phyloP scores from a whole-genome alignment of 2,329 filamentous ascomycete species.

The Plectosphaerella cucumerina region DNA sequence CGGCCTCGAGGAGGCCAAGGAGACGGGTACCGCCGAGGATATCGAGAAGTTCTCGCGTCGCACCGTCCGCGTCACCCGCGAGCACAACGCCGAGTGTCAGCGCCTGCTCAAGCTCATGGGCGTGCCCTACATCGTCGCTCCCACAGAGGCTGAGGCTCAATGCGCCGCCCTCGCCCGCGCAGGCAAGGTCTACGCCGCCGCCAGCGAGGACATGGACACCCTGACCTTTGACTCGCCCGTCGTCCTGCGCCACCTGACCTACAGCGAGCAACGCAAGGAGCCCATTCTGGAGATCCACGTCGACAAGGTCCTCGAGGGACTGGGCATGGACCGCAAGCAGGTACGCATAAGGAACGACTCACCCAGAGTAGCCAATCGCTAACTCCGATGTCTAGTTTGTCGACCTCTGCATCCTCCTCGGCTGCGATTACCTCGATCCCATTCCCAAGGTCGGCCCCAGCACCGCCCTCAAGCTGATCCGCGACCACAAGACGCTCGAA shows the following conservation, averaged over 20 bases:
- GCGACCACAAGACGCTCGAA: constrained; percentile 84
- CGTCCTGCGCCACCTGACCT: constrained; percentile 86
- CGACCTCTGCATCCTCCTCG: constrained; percentile 94
- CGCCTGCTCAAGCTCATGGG: constrained; percentile 90
- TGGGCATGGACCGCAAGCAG: constrained; percentile 84
- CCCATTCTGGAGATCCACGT: constrained; percentile 94
- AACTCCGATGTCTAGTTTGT: constrained; percentile 64
- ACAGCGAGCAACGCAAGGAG: constrained; percentile 95
- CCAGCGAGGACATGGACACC: constrained; percentile 98
- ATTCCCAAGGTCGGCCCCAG: constrained; percentile 91
- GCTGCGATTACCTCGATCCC: constrained; percentile 96
- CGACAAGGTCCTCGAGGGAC: constrained; percentile 78
- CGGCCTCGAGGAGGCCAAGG: constrained; percentile 89
- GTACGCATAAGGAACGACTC: constrained; percentile 40
- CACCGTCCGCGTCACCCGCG: constrained; percentile 90
- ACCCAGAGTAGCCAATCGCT: neutral
- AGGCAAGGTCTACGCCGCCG: constrained; percentile 94
- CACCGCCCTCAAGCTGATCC: constrained; percentile 90
- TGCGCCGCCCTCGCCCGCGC: constrained; percentile 85
- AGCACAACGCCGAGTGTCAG: constrained; percentile 96
- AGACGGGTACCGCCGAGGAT: constrained; percentile 95
- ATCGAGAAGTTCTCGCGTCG: constrained; percentile 94
- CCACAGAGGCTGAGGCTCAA: constrained; percentile 95
- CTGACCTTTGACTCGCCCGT: constrained; percentile 93
- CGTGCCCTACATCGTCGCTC: constrained; percentile 89